Percentiles rank a stretch among this genome's conserved stretches.
phyloP scores from a whole-genome alignment of 345 rosid genomes.

The Noccaea bulbosa region DNA sequence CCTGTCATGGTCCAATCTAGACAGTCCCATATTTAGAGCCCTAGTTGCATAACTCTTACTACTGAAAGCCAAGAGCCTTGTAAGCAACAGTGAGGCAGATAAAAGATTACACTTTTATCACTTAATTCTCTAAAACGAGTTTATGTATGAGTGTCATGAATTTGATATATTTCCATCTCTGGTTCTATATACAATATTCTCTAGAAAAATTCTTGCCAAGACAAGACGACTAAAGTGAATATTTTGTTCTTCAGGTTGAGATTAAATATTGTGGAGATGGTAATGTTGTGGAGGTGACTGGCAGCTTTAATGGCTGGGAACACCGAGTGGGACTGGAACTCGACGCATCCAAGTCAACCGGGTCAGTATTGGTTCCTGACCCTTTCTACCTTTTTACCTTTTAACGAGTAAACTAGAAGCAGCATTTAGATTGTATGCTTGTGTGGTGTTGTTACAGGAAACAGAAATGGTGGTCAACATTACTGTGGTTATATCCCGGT shows the following conservation, averaged over 20 bases:
- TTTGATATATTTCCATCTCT: background rate
- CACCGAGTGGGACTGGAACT: constrained; percentile 79
- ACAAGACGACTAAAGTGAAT: constrained; percentile 3
- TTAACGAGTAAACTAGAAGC: background rate
- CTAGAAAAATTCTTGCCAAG: background rate
- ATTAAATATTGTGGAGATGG: constrained; percentile 76
- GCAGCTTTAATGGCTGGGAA: constrained; percentile 98
- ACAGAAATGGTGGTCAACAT: constrained; percentile 67
- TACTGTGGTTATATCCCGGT: constrained; percentile 97
- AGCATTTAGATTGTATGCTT: constrained; percentile 1
- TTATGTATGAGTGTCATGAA: background rate
- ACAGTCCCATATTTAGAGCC: background rate
- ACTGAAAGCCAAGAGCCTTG: background rate
- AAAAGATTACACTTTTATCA: background rate
- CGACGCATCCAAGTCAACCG: constrained; percentile 48
- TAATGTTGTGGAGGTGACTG: constrained; percentile 86
- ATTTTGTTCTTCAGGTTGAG: constrained; percentile 56
- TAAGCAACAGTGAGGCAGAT: constrained; percentile 3
- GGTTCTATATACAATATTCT: background rate
- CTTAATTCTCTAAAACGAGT: constrained; percentile 2
- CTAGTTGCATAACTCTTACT: background rate
- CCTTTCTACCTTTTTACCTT: background rate
- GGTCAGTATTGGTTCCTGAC: constrained; percentile 36
- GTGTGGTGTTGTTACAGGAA: constrained; percentile 52
- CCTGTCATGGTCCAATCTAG: background rate